phyloP scores from a whole-genome alignment of 331 rosid species.

The Quercus lobata region DNA sequence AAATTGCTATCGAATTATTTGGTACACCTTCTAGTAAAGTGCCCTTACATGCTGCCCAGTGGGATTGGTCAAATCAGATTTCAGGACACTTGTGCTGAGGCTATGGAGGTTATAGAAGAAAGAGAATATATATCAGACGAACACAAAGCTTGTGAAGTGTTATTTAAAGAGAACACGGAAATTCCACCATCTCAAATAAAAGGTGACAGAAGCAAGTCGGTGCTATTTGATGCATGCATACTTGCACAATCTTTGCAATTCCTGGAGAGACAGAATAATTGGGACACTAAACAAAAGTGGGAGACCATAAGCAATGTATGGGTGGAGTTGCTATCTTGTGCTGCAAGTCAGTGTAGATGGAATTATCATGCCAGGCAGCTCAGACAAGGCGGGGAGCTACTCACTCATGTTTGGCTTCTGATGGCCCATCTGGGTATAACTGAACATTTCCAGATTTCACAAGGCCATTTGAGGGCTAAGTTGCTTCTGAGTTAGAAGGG shows the following conservation, averaged over 20 bases:
- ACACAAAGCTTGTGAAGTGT: neutral
- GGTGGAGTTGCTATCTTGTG: conserved; percentile 35
- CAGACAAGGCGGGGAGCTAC: conserved; percentile 40
- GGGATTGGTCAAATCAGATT: conserved; percentile 32
- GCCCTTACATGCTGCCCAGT: conserved; percentile 34
- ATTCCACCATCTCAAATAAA: conserved; percentile 17
- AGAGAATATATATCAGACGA: neutral
- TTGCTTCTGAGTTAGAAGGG: conserved; percentile 1
- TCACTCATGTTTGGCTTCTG: conserved; percentile 45
- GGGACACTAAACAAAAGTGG: neutral
- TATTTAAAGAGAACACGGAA: neutral
- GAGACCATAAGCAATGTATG: conserved; percentile 26
- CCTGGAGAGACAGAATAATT: neutral
- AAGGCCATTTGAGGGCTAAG: conserved; percentile 36
- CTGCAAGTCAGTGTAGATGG: conserved; percentile 26
- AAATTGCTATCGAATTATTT: conserved; percentile 30
- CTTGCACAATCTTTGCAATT: conserved; percentile 12
- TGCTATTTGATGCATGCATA: conserved; percentile 30
- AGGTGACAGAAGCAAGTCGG: conserved; percentile 28
- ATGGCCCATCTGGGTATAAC: conserved; percentile 54
- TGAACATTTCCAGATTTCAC: conserved; percentile 29
- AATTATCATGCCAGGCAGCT: conserved; percentile 31
- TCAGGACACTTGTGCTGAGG: conserved; percentile 35
- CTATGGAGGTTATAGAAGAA: conserved; percentile 6
- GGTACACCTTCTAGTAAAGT: conserved; percentile 20